Base-by-base conservation (phyloP, 2,329 filamentous ascomycete genomes). In the Fusarium sp. region DNA sequence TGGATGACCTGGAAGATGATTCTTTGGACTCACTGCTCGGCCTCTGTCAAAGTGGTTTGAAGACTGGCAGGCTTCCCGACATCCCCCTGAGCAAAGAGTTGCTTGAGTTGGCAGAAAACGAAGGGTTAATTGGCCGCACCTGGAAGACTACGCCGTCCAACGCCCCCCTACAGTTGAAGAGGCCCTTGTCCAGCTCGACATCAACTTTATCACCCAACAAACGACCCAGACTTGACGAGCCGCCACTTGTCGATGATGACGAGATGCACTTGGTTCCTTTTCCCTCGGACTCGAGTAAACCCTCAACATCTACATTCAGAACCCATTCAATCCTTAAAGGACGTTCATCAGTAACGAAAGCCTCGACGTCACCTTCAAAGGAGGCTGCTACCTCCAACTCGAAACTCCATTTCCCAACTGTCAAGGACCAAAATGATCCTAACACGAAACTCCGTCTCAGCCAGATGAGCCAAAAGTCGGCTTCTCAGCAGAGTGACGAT, bases 361-460 rank as follows among this genome's bases (percentile, higher is more conserved):
- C 17, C 9, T 14, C 44, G 12, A 53, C 14, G 7, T 49, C 68
- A 27, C 10, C 35, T 12, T 44, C 58, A 14, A 71, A 71, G 22
- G 71, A 67, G 12, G 36, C 40, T n/a, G 16, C 58, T 11, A 36
- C 51, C 70, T 86, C 85, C 24, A 83, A 81, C 29, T 81, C 82
- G 6, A 81, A 77, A 2, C 84, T 94, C 29, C 87, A 87, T 31
- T 97, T 94, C 77, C 88, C 92, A 2, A 89, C 95, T 14, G 93
- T 96, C 24, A 97, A 97, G 81, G 90, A 96, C 74, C 88, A 92
- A 1, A 87, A 91, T 74, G 90, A 94, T 75, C 87, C 89, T 6
- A 86, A 86, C 67, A 93, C 92, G 0, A 84, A 87, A 31, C 75
- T 90, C 53, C 89, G 91, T 51, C 84, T 94, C 33, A 94, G 92